phyloP scores from a whole-genome alignment of 73 alveolate species.

The Uronychia setigera region DNA sequence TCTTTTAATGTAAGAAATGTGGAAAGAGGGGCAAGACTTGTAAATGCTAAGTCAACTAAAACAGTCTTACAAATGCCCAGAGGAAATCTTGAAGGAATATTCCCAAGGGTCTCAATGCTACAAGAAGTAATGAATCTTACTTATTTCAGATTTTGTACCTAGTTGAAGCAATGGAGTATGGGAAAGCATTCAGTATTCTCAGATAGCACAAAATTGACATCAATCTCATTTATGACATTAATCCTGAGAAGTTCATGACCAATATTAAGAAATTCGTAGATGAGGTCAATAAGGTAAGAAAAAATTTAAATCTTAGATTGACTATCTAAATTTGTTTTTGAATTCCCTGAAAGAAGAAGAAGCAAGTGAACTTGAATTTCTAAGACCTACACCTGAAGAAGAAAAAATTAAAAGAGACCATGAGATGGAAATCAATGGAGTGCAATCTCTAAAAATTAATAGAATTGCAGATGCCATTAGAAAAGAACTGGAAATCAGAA shows the following conservation, averaged over 20 bases:
- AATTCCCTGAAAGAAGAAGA: conserved; percentile 87
- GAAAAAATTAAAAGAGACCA: conserved; percentile 42
- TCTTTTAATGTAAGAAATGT: conserved; percentile 88
- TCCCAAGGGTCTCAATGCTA: conserved; percentile 86
- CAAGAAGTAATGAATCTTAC: conserved; percentile 73
- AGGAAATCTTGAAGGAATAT: conserved; percentile 96
- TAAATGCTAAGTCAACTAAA: conserved; percentile 76
- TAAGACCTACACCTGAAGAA: conserved; percentile 72
- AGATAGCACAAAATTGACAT: conserved; percentile 93
- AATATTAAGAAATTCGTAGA: conserved; percentile 78
- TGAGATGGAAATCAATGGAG: conserved; percentile 38
- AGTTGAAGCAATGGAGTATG: conserved; percentile 80
- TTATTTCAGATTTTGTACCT: conserved; percentile 13
- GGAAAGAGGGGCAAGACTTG: conserved; percentile 95
- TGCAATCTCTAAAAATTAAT: conserved; percentile 72
- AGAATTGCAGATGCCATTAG: conserved; percentile 79
- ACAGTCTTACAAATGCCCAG: conserved; percentile 92
- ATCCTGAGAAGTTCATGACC: conserved; percentile 81
- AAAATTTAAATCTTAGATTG: conserved; percentile 13
- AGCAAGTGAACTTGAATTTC: conserved; percentile 82
- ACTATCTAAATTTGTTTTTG: conserved; percentile 86
- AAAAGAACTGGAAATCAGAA: conserved; percentile 50
- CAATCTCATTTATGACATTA: conserved; percentile 93
- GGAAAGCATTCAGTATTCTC: conserved; percentile 80
- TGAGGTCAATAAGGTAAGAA: conserved; percentile 65